phyloP scores from a whole-genome alignment of 1,284 basidiomycete species.

The Moesziomyces globuligerus region DNA sequence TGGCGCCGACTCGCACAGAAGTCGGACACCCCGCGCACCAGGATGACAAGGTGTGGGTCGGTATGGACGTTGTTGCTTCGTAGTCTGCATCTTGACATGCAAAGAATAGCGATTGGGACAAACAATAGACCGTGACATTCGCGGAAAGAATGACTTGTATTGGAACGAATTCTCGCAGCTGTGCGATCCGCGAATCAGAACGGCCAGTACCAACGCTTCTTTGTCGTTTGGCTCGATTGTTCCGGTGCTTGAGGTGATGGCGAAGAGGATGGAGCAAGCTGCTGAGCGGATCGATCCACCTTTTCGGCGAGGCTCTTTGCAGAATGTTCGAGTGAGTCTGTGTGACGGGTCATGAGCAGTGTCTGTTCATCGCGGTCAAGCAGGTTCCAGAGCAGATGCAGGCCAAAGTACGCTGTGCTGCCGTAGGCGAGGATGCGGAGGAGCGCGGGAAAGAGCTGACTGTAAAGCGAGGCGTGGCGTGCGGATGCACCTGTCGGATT shows the following conservation, averaged over 20 bases:
- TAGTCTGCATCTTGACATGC: conserved; percentile 6
- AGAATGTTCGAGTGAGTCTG: conserved; percentile 25
- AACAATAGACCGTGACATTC: too few species aligned
- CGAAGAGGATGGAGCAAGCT: not conserved
- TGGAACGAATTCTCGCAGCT: too few species aligned
- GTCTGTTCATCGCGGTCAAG: conserved; percentile 56
- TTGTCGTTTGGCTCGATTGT: not conserved
- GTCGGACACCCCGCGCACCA: not conserved
- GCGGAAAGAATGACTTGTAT: too few species aligned
- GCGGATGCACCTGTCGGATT: conserved; percentile 33
- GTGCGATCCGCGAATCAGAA: too few species aligned
- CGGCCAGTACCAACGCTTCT: conserved; percentile 32
- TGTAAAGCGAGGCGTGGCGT: conserved; percentile 57
- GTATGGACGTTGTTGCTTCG: conserved; percentile 26
- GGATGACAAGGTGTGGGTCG: conserved; percentile 26
- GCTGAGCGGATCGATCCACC: conserved; percentile 15
- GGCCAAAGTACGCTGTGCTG: conserved; percentile 60
- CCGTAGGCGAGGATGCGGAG: conserved; percentile 63
- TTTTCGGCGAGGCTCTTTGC: conserved; percentile 31
- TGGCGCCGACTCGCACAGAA: too few species aligned
- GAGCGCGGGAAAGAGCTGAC: conserved; percentile 58
- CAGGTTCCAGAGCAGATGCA: conserved; percentile 60
- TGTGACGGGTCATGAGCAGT: conserved; percentile 32
- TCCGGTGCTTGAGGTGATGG: not conserved
- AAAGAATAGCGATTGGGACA: too few species aligned